Base-by-base conservation (phyloP, 2,329 filamentous ascomycete species). In the Graphilbum fragrans region DNA sequence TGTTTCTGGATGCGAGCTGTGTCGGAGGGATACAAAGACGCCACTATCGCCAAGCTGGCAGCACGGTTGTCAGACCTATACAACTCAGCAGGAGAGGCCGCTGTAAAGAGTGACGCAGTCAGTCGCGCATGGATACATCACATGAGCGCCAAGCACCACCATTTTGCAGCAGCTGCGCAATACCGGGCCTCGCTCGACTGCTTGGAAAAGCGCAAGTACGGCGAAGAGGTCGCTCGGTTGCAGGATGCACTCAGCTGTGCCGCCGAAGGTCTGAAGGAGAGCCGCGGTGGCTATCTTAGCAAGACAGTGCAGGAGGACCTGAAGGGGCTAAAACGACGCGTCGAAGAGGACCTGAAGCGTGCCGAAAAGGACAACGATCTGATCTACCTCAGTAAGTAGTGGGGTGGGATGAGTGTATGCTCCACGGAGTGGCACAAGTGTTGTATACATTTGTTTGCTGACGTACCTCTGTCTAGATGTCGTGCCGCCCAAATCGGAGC, bases 1-100 rank as follows among this genome's bases (percentile, higher is more conserved):
- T 96, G 88, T 57, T 96, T 92, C 61, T 98, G 92, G 92, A 83
- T 92, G 52, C 96, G 94, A 58, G 90, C 92, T 1, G 88, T 94
- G 44, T 88, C 93, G 66, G 90, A 95, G 56, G 80, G 81, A 20
- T 78, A 94, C 63, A 95, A 94, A 58, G 92, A 98, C 57, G 83
- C 79, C 2, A 86, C 82, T 1, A 94, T 98, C 47, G 85, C 92
- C 3, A 92, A 93, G 57, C 69, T 98, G 17, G 88, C 92, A 5
- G 86, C 86, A 0, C 63, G 86, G 46, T 87, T 96, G 4, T 93
- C 86, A 3, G 92, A 98, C 55, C 74, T 94, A 35, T 98, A 96
- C 61, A 83, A 79, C 41, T 67, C 80, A 41, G 86, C 88, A 0
- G 80, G 84, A 7, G 90, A 95, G 52, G 82, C 80, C 48, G 88